These are phyloP conservation scores for Typha latifolia DNA, from an alignment of 176 grass and related monocot genomes.

Conservation along the genomic window DNA sequence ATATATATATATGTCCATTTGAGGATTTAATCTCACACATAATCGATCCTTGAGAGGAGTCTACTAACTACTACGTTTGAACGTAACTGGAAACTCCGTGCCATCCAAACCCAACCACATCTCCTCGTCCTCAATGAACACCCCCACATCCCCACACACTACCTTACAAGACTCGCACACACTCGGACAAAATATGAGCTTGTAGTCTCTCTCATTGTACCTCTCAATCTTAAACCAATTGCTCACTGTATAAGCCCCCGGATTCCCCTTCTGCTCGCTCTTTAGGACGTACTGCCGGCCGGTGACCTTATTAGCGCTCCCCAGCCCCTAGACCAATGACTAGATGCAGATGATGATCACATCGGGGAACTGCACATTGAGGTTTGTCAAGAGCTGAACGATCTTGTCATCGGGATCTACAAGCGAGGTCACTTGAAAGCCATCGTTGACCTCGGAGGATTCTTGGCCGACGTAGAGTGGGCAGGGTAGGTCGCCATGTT, in stretches of 20 bases:
- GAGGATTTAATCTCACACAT: too few species aligned
- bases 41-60: too few species aligned
- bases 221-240: constrained; percentile 25
- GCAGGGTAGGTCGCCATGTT: not conserved
- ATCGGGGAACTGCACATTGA: constrained; percentile 9
- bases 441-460: not conserved
- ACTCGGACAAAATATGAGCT: constrained; percentile 12
- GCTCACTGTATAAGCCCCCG: not conserved
- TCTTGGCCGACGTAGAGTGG: constrained; percentile 8
- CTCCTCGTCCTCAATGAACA: constrained; percentile 1
- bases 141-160: constrained; percentile 16
- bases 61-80: not conserved
- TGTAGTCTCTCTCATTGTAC: constrained; percentile 7
- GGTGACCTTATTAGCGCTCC: not conserved
- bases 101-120: constrained; percentile 4
- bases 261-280: not conserved
- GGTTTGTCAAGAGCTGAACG: constrained; percentile 12
- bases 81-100: constrained; percentile 2
- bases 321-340: constrained; percentile 8
- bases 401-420: not conserved
- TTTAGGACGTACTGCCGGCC: not conserved
- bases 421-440: not conserved
- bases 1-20: too few species aligned
- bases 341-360: constrained; percentile 12
- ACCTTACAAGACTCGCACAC: not conserved